Conservation (phyloP, 2,329 filamentous ascomycete genomes). For the Chaetomium sp. region DNA sequence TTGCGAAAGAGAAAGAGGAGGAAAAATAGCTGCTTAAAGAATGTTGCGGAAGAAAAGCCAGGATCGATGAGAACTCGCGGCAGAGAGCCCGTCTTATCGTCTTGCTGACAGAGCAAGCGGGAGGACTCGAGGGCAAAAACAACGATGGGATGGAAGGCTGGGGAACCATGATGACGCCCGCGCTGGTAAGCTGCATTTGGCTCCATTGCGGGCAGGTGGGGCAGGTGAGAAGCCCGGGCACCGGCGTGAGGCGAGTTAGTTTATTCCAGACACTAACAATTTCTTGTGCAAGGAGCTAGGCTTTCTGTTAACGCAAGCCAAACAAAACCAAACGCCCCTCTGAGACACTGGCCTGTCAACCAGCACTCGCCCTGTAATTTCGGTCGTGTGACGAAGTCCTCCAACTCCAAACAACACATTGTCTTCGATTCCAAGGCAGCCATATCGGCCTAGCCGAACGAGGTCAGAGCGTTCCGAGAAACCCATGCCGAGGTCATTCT, state of each 20-base stretch:
- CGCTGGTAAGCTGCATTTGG: constrained; percentile 10
- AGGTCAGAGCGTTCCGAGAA: constrained; percentile 4
- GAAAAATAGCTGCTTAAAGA: constrained; percentile 16
- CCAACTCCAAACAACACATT: neutral
- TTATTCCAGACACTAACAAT: constrained; percentile 17
- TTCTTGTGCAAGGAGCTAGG: neutral
- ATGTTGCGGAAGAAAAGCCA: constrained; percentile 5
- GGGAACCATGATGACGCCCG: constrained; percentile 36
- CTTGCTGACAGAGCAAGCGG: constrained; percentile 30
- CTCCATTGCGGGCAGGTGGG: constrained; percentile 17
- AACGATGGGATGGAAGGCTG: constrained; percentile 34
- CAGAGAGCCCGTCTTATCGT: constrained; percentile 7
- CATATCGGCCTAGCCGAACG: constrained; percentile 15
- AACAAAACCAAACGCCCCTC: neutral
- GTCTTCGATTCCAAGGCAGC: constrained; percentile 17
- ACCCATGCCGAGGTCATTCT: neutral
- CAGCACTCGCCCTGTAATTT: constrained; percentile 20
- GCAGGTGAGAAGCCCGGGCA: neutral
- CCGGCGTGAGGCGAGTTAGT: neutral
- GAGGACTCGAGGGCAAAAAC: constrained; percentile 17
- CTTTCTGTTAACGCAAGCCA: constrained; percentile 6
- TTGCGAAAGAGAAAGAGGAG: neutral
- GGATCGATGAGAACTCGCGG: constrained; percentile 4
- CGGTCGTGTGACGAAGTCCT: constrained; percentile 15
- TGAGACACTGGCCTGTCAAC: constrained; percentile 7